These are phyloP conservation scores for Lepraria neglecta DNA, from an alignment of 495 filamentous ascomycete species.

Conservation along the genomic window DNA sequence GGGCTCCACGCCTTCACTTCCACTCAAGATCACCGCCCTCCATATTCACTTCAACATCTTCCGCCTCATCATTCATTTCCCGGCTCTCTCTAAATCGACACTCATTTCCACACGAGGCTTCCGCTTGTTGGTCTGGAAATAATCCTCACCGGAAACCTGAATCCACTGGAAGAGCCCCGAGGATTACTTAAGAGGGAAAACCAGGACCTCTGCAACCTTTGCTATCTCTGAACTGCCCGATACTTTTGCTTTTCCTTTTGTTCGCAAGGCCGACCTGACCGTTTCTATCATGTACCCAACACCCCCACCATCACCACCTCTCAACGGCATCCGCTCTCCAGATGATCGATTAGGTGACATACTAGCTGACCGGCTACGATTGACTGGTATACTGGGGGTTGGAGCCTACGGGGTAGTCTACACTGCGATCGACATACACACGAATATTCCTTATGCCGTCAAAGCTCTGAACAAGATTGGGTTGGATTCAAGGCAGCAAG, in stretches of 20 bases:
- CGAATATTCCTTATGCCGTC: constrained; percentile 79
- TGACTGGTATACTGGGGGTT: constrained; percentile 80
- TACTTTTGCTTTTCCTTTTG: constrained; percentile 16
- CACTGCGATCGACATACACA: constrained; percentile 81
- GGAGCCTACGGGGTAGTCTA: constrained; percentile 98
- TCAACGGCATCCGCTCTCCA: constrained; percentile 51
- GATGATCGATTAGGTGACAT: constrained; percentile 84
- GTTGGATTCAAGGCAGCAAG: constrained; percentile 76
- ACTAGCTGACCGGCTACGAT: constrained; percentile 72
- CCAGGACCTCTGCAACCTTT: constrained; percentile 9
- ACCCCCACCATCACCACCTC: constrained; percentile 53
- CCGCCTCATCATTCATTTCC: constrained; percentile 4
- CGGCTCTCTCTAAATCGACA: constrained; percentile 5
- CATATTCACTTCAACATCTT: not conserved
- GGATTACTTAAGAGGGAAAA: constrained; percentile 9
- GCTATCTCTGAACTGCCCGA: constrained; percentile 15
- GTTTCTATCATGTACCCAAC: constrained; percentile 43
- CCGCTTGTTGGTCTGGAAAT: not conserved
- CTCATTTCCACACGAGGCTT: constrained; percentile 2
- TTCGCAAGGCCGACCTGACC: constrained; percentile 11
- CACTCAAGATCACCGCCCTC: constrained; percentile 12
- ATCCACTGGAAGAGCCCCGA: not conserved
- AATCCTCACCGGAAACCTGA: not conserved
- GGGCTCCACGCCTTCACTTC: constrained; percentile 8
- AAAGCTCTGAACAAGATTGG: constrained; percentile 93